Base-by-base conservation (phyloP, 768 basidiomycete genomes). In the Lentinula detonsa region DNA sequence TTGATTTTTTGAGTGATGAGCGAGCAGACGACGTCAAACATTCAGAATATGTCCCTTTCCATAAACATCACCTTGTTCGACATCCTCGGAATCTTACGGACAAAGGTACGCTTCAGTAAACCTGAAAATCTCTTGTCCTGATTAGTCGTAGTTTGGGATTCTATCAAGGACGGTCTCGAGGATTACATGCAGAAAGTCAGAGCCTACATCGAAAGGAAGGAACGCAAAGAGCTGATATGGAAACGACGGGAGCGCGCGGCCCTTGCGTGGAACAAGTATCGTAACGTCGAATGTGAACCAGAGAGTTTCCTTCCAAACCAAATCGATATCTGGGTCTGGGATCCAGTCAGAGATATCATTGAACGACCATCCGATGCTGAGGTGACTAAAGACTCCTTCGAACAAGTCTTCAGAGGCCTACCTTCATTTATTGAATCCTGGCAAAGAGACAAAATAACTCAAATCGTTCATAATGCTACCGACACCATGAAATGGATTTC, bases 231-330 rank as follows among this genome's bases (percentile, higher is more conserved):
- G 6, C n/a, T 71, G 3, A 42, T 70, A 5, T 65, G 65, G 11
- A 33, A 53, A 15, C 69, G 73, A 5, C 66, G 66, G 33, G 39
- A 37, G 3, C 34, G 57, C 5, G 65, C 70, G 18, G 59, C 68
- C 15, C 35, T 61, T 0, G 62, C 64, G 0, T 76, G 74, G 66
- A 43, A 64, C 16, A 33, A 59, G 9, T 71, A 70, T 57, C 65
- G 71, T 8, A 40, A 50, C 23, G 39, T 28, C 13, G 66, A 66
- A 58, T 62, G 65, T 6, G 51, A 51, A 2, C 33, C 66, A 0
- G 61, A 55, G 21, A 48, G 46, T 1, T 59, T 71, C 57, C 49
- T 50, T 31, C 57, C 45, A 16, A 35, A 23, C 35, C 35, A 37
- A 8, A 45, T 59, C 50, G 58, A 59, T 33, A 40, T 59, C 42